phyloP scores from a whole-genome alignment of 106 monocot genomes.

The Dendrobium huoshanense region DNA sequence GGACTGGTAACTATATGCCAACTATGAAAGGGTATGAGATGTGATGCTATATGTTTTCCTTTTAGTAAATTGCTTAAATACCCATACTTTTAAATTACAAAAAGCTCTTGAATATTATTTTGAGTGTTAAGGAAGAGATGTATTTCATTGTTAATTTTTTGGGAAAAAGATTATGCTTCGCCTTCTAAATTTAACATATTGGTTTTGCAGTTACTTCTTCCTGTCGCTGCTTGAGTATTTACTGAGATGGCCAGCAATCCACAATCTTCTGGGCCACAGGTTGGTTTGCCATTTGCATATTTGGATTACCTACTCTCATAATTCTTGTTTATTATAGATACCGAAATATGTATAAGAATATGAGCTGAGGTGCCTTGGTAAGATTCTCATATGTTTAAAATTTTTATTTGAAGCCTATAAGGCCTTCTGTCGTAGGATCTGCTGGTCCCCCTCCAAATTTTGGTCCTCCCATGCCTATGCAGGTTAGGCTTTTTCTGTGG shows the following conservation, averaged over 20 bases:
- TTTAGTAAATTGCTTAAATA: background rate
- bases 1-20: background rate
- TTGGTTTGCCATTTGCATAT: slow-evolving; percentile 5
- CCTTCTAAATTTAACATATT: background rate
- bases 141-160: background rate
- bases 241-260: slow-evolving; percentile 52
- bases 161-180: background rate
- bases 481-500: slow-evolving; percentile 24
- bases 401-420: slow-evolving; percentile 28
- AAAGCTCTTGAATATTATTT: background rate
- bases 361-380: background rate
- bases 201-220: slow-evolving; percentile 1
- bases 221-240: background rate
- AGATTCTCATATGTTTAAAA: background rate
- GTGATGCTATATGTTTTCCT: background rate
- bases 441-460: slow-evolving; percentile 52
- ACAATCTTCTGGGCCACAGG: slow-evolving; percentile 67
- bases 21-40: background rate
- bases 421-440: slow-evolving; percentile 32
- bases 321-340: background rate
- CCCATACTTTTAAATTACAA: background rate
- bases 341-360: background rate
- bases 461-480: slow-evolving; percentile 54
- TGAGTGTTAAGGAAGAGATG: background rate
- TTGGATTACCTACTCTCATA: background rate